Evolutionary conservation across 441 rosid genomes (phyloP).

Genomic region (Pelargonium myrrhifolium): DNA sequence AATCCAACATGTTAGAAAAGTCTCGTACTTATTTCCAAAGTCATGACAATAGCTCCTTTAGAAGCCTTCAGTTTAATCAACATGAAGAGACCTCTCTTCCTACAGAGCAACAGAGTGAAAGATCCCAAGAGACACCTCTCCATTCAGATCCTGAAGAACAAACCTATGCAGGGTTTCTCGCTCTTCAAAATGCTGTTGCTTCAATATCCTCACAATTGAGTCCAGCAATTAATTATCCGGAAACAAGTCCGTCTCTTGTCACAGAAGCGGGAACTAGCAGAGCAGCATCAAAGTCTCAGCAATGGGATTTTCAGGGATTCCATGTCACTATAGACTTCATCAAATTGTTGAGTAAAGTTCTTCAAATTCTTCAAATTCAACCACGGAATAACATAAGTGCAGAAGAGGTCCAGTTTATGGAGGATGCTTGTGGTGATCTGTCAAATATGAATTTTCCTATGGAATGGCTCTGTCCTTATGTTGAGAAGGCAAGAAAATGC

Average conservation of each 20-base stretch:
- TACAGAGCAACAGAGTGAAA: too few relatives aligned
- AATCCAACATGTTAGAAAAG: too few relatives aligned
- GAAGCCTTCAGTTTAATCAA: too few relatives aligned
- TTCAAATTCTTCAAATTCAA: neutral
- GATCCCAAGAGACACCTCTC: neutral
- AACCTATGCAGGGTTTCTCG: neutral
- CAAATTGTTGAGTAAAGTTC: neutral
- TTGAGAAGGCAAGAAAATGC: neutral
- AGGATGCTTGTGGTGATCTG: neutral
- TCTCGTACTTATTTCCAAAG: too few relatives aligned
- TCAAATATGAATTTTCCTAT: too few relatives aligned
- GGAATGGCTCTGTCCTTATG: neutral
- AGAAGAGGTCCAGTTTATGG: neutral
- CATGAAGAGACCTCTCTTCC: too few relatives aligned
- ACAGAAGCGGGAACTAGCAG: neutral
- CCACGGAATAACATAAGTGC: neutral
- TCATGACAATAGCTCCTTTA: too few relatives aligned
- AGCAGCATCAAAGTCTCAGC: neutral
- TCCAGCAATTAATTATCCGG: neutral
- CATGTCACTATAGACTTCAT: neutral
- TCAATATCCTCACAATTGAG: neutral
- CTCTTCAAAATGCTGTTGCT: neutral
- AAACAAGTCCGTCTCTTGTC: neutral
- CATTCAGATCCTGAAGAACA: neutral
- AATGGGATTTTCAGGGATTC: neutral